These are phyloP conservation scores for Termitomyces sp. DNA, from an alignment of 768 basidiomycete genomes.

Conservation along the genomic window DNA sequence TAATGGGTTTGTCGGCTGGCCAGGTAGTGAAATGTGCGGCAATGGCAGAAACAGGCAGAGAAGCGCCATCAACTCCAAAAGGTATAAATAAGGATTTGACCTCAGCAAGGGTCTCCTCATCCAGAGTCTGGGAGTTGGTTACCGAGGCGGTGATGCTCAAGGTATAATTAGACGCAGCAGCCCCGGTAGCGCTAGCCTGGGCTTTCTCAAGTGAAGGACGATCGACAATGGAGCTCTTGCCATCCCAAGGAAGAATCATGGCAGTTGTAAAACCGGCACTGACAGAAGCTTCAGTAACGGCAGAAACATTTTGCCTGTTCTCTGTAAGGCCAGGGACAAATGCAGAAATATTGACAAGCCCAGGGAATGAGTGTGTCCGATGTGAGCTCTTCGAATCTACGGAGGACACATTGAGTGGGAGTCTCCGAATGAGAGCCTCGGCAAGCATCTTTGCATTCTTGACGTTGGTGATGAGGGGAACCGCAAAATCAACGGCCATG, in stretches of 20 bases:
- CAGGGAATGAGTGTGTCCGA: slow-evolving; percentile 86
- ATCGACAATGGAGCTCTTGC: slow-evolving; percentile 63
- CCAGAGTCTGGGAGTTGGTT: slow-evolving; percentile 59
- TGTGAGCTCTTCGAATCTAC: slow-evolving; percentile 96
- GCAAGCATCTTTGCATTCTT: slow-evolving; percentile 97
- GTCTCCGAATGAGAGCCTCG: slow-evolving; percentile 86
- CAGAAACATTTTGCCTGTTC: slow-evolving; percentile 57
- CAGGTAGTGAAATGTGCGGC: slow-evolving; percentile 89
- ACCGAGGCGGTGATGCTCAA: slow-evolving; percentile 75
- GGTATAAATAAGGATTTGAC: slow-evolving; percentile 88
- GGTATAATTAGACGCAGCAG: slow-evolving; percentile 86
- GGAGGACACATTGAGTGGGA: slow-evolving; percentile 87
- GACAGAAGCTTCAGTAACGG: slow-evolving; percentile 78
- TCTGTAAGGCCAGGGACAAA: slow-evolving; percentile 76
- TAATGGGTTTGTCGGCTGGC: slow-evolving; percentile 89
- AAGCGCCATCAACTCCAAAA: slow-evolving; percentile 48
- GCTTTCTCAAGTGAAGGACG: slow-evolving; percentile 66
- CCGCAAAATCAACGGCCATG: slow-evolving; percentile 98
- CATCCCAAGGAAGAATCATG: slow-evolving; percentile 73
- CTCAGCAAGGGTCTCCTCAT: slow-evolving; percentile 76
- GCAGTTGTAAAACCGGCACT: slow-evolving; percentile 89
- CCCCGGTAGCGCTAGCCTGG: slow-evolving; percentile 56
- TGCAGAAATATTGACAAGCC: slow-evolving; percentile 83
- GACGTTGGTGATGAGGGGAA: slow-evolving; percentile 96
- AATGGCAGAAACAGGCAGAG: slow-evolving; percentile 67